Evolutionary conservation across 257 asterid genomes (phyloP).

Genomic region (Ilex asprella): DNA sequence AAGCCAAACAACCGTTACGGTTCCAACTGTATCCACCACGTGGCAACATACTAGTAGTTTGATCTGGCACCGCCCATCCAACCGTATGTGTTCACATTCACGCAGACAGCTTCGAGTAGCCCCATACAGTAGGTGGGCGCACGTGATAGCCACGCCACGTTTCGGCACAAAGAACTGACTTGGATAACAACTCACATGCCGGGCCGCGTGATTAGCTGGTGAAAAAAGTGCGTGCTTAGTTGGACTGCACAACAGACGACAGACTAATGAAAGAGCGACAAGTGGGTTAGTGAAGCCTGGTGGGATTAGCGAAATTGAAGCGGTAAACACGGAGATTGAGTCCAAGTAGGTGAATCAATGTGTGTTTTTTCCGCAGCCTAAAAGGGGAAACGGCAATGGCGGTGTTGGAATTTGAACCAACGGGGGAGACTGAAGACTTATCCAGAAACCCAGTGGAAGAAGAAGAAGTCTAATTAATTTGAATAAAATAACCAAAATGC

Average conservation of each 20-base stretch:
- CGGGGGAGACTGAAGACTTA: background rate
- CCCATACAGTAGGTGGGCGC: background rate
- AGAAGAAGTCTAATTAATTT: too few relatives aligned
- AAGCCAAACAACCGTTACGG: conserved; percentile 22
- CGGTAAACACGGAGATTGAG: conserved; percentile 45
- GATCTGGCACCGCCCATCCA: conserved; percentile 19
- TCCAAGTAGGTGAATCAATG: conserved; percentile 10
- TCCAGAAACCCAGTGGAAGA: too few relatives aligned
- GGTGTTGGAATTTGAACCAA: background rate
- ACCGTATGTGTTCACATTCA: conserved; percentile 6
- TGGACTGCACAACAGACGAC: conserved; percentile 9
- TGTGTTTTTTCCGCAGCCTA: conserved; percentile 19
- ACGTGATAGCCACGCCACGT: conserved; percentile 23
- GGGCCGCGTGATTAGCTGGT: conserved; percentile 20
- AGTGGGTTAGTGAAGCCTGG: background rate
- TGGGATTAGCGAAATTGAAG: conserved; percentile 15
- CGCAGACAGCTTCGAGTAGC: background rate
- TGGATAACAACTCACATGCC: conserved; percentile 17
- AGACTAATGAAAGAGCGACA: background rate
- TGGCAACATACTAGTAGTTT: background rate
- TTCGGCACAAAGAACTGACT: conserved; percentile 4
- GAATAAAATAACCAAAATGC: too few relatives aligned
- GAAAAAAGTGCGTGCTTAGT: conserved; percentile 7
- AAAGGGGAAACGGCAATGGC: conserved; percentile 11
- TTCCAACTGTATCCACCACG: conserved; percentile 12